These are phyloP conservation scores for Sabuloglossum arenarium DNA, from an alignment of 495 filamentous ascomycete species.

Conservation along the genomic window DNA sequence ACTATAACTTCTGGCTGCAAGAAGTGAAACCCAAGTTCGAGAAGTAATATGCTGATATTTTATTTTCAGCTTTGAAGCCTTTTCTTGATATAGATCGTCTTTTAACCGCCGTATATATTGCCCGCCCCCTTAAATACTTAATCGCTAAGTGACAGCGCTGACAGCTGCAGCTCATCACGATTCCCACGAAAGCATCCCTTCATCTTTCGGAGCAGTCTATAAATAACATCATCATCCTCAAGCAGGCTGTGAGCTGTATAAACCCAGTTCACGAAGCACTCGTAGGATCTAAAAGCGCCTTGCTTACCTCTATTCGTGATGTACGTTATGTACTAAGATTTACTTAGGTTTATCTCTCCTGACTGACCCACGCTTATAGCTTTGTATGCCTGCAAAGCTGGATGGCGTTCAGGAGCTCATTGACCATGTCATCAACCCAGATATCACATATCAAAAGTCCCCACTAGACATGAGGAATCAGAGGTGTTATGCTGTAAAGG, in stretches of 20 bases:
- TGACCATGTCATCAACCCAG: constrained; percentile 52
- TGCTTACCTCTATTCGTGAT: constrained; percentile 44
- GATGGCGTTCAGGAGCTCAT: constrained; percentile 41
- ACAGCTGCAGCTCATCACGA: constrained; percentile 37
- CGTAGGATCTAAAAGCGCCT: constrained; percentile 35
- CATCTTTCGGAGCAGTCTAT: constrained; percentile 55
- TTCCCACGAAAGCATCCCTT: constrained; percentile 42
- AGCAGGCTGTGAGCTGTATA: constrained; percentile 52
- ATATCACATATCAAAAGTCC: constrained; percentile 54
- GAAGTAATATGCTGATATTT: not conserved
- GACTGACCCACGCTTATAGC: constrained; percentile 15
- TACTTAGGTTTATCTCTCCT: not conserved
- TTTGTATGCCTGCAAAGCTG: constrained; percentile 42
- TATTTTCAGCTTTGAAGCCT: constrained; percentile 33
- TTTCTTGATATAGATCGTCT: constrained; percentile 54
- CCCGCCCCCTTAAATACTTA: constrained; percentile 7
- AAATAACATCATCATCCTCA: constrained; percentile 76
- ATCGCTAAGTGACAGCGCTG: not conserved
- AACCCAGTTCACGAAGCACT: constrained; percentile 48
- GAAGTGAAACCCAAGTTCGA: not conserved
- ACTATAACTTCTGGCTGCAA: constrained; percentile 1
- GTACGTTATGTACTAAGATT: constrained; percentile 15
- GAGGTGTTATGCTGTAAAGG: constrained; percentile 79
- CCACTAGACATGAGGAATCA: constrained; percentile 83
- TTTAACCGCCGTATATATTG: constrained; percentile 30